Percentiles rank a stretch among this genome's conserved stretches.
phyloP scores from a whole-genome alignment of 2,329 filamentous ascomycete genomes.

The Xylaria sp. region DNA sequence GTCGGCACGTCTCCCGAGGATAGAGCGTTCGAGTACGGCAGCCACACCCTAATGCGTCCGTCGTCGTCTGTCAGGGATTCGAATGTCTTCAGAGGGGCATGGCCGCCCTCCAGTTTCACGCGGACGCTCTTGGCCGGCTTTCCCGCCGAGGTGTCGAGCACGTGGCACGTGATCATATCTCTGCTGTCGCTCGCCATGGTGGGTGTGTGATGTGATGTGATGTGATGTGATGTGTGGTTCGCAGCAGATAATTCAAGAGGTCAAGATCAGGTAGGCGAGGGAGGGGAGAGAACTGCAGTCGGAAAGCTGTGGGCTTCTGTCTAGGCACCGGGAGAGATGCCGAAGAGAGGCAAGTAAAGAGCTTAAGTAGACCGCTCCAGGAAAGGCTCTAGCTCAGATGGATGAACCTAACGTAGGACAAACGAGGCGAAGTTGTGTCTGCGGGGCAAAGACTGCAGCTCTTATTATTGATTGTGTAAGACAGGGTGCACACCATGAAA shows the following conservation, averaged over 20 bases:
- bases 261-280: neutral
- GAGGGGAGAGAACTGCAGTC: neutral
- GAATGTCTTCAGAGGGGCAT: conserved; percentile 53
- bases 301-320: neutral
- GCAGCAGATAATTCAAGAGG: neutral
- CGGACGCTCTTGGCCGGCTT: conserved; percentile 67
- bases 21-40: conserved; percentile 55
- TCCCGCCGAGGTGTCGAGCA: conserved; percentile 80
- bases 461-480: conserved; percentile 6
- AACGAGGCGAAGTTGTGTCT: conserved; percentile 22
- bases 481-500: conserved; percentile 6
- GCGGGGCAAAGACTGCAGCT: conserved; percentile 17
- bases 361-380: neutral
- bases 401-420: conserved; percentile 19
- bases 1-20: conserved; percentile 59
- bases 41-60: conserved; percentile 73
- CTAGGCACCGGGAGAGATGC: neutral
- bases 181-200: conserved; percentile 45
- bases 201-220: neutral
- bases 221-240: neutral
- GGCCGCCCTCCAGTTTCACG: conserved; percentile 61
- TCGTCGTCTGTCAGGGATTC: conserved; percentile 73
- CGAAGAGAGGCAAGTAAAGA: neutral
- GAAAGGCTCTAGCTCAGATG: conserved; percentile 7
- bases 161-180: conserved; percentile 81